Conservation (phyloP, 371 early-diverging fungal species). For the Mortierella sp. region DNA sequence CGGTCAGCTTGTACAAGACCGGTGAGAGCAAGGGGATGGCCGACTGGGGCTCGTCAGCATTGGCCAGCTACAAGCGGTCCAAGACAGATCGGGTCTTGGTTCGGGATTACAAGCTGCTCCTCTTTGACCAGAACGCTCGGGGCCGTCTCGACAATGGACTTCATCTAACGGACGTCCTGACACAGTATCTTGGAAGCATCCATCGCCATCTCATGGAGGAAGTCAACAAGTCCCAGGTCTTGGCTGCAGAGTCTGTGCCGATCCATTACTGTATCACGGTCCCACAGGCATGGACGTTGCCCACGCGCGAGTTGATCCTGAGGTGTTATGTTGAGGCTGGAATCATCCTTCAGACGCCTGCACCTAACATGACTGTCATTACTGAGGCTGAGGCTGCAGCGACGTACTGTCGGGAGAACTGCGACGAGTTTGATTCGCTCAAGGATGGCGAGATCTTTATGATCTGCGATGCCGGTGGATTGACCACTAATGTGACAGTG, state of each 20-base stretch:
- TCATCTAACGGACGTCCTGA: slow-evolving; percentile 47
- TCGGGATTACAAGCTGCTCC: slow-evolving; percentile 47
- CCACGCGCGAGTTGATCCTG: slow-evolving; percentile 50
- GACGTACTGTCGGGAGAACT: slow-evolving; percentile 55
- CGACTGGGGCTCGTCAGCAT: slow-evolving; percentile 54
- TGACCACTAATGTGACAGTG: slow-evolving; percentile 46
- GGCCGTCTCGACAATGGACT: slow-evolving; percentile 44
- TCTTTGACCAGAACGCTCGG: slow-evolving; percentile 50
- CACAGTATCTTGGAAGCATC: slow-evolving; percentile 40
- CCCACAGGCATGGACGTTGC: slow-evolving; percentile 54
- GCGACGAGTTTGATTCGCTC: slow-evolving; percentile 49
- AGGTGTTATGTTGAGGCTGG: slow-evolving; percentile 55
- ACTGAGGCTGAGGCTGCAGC: slow-evolving; percentile 58
- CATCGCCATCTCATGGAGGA: slow-evolving; percentile 49
- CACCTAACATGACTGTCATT: slow-evolving; percentile 55
- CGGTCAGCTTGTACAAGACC: slow-evolving; percentile 50
- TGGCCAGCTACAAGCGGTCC: slow-evolving; percentile 43
- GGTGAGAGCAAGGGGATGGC: slow-evolving; percentile 31
- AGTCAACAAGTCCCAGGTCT: slow-evolving; percentile 51
- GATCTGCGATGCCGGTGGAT: slow-evolving; percentile 60
- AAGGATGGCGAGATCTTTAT: slow-evolving; percentile 55
- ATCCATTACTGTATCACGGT: slow-evolving; percentile 54
- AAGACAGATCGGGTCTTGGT: slow-evolving; percentile 35
- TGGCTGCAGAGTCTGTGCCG: slow-evolving; percentile 45
- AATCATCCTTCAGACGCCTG: slow-evolving; percentile 46